Conservation (phyloP, 2,329 filamentous ascomycete species). For the Botrytis paeoniae region DNA sequence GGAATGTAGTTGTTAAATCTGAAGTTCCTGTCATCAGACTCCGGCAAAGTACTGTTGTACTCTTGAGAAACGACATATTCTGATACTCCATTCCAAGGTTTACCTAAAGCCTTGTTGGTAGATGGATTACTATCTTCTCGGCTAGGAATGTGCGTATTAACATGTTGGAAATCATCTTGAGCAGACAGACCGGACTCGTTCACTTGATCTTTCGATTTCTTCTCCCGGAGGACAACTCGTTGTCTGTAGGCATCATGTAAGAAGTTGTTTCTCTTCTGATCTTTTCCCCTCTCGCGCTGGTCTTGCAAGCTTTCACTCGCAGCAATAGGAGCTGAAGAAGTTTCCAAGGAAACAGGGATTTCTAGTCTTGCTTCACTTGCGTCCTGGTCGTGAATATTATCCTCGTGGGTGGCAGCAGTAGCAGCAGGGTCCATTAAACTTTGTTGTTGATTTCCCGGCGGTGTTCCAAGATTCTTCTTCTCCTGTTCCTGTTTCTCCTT, state of each 20-base stretch:
- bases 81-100: background rate
- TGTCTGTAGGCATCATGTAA: background rate
- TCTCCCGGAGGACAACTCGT: background rate
- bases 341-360: background rate
- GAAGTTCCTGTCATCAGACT: constrained; percentile 1
- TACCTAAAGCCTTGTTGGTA: background rate
- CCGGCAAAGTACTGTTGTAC: background rate
- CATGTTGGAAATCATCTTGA: background rate
- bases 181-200: background rate
- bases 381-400: background rate
- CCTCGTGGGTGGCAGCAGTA: too few relatives aligned
- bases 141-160: background rate
- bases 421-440: background rate
- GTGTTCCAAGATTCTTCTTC: background rate
- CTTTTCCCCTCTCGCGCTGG: background rate
- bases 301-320: background rate
- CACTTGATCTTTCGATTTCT: background rate
- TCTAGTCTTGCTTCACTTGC: too few relatives aligned
- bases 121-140: too few relatives aligned
- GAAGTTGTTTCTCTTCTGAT: background rate
- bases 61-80: background rate
- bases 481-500: background rate
- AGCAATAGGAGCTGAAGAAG: background rate
- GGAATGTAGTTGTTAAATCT: background rate
- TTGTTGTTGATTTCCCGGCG: too few relatives aligned